phyloP scores from a whole-genome alignment of 192 early-diverging fungal genomes.

The Lunasporangiospora selenospora region DNA sequence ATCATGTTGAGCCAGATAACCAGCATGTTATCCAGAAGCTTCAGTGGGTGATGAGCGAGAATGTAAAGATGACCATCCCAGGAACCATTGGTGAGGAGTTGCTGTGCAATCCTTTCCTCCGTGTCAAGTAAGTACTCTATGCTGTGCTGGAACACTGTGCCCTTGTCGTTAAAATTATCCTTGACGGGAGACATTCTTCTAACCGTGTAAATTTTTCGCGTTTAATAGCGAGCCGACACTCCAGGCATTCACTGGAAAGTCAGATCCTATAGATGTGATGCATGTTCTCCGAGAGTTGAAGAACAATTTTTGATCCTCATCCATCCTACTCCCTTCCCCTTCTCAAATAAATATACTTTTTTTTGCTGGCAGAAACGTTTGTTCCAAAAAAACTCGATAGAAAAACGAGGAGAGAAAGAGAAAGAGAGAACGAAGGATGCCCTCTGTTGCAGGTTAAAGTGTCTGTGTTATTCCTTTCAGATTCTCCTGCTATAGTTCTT shows the following conservation, averaged over 20 bases:
- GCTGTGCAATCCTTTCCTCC: slow-evolving; percentile 89
- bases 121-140: slow-evolving; percentile 61
- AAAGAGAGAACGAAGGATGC: too few relatives aligned
- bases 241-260: slow-evolving; percentile 61
- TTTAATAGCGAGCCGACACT: slow-evolving; percentile 51
- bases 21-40: slow-evolving; percentile 67
- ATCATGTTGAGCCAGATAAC: slow-evolving; percentile 81
- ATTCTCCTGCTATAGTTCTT: too few relatives aligned
- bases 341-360: too few relatives aligned
- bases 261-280: slow-evolving; percentile 78
- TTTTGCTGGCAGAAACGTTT: too few relatives aligned
- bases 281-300: slow-evolving; percentile 81
- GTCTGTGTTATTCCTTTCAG: too few relatives aligned
- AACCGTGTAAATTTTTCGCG: too few relatives aligned
- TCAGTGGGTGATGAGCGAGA: slow-evolving; percentile 60
- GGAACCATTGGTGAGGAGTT: slow-evolving; percentile 91
- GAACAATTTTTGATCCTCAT: slow-evolving; percentile 70
- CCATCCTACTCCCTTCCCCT: too few relatives aligned
- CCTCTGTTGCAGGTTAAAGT: too few relatives aligned
- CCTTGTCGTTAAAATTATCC: background rate
- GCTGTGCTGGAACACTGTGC: slow-evolving; percentile 3
- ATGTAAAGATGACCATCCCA: slow-evolving; percentile 72
- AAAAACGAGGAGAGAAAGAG: too few relatives aligned
- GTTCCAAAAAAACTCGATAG: too few relatives aligned
- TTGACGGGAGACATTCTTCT: background rate